These are phyloP conservation scores for Trypanosoma cruzi DNA, from an alignment of 208 protist genomes.

Conservation along the genomic window DNA sequence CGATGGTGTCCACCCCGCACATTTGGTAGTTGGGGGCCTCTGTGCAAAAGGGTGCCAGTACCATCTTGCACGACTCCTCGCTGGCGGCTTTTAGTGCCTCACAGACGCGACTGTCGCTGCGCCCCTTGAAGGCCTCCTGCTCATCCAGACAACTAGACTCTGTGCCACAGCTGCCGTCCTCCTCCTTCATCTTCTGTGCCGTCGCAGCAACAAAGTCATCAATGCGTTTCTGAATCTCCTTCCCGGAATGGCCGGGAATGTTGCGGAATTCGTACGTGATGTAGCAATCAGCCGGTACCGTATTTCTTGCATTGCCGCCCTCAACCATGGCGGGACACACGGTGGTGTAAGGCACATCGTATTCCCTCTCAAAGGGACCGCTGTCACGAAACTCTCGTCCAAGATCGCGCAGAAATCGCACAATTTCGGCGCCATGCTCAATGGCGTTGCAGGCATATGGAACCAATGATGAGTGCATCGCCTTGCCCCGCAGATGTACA, in stretches of 20 bases:
- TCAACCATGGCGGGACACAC: slow-evolving; percentile 36
- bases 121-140: slow-evolving; percentile 8
- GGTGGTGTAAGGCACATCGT: slow-evolving; percentile 36
- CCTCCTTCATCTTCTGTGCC: slow-evolving; percentile 35
- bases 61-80: slow-evolving; percentile 5
- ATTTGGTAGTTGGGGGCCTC: neutral
- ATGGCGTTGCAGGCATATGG: neutral
- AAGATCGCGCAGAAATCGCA: slow-evolving; percentile 39
- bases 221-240: slow-evolving; percentile 33
- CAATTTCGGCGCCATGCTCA: slow-evolving; percentile 13
- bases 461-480: neutral
- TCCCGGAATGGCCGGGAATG: slow-evolving; percentile 34
- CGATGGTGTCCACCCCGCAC: neutral
- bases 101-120: neutral
- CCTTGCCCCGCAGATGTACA: neutral
- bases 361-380: slow-evolving; percentile 43
- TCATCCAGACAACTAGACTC: neutral
- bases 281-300: slow-evolving; percentile 47
- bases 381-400: slow-evolving; percentile 42
- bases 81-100: slow-evolving; percentile 8
- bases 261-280: slow-evolving; percentile 59
- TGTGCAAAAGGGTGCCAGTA: neutral
- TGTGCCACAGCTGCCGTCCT: slow-evolving; percentile 6
- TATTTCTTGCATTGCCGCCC: slow-evolving; percentile 63
- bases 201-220: slow-evolving; percentile 33